Evolutionary conservation across 2,329 filamentous ascomycete genomes (phyloP).

Genomic region (Diaporthe australafricana): DNA sequence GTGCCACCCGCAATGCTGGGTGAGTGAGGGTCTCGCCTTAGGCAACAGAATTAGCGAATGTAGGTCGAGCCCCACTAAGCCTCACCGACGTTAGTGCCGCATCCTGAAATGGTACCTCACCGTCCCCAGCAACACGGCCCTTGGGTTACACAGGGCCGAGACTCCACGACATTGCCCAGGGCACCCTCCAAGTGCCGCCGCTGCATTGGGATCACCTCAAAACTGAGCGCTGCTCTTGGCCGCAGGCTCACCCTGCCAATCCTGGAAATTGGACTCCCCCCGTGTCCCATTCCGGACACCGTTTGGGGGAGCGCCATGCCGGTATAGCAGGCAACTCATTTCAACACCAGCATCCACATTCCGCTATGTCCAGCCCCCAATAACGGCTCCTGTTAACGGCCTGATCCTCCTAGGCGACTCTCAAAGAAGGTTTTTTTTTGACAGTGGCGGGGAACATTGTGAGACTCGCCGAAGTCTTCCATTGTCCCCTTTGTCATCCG

Average conservation of each 20-base stretch:
- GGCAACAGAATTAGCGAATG: slow-evolving; percentile 14
- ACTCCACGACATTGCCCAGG: slow-evolving; percentile 18
- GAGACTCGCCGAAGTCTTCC: slow-evolving; percentile 11
- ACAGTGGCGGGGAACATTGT: slow-evolving; percentile 1
- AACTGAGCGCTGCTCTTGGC: neutral
- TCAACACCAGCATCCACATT: neutral
- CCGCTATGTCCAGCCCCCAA: slow-evolving; percentile 20
- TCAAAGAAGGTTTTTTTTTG: neutral
- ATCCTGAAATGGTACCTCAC: slow-evolving; percentile 30
- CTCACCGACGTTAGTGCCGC: slow-evolving; percentile 18
- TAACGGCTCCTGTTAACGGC: slow-evolving; percentile 10
- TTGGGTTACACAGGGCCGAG: neutral
- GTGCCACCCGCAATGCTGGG: slow-evolving; percentile 1
- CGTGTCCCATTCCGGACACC: neutral
- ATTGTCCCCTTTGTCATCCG: slow-evolving; percentile 1
- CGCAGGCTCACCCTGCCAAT: slow-evolving; percentile 5
- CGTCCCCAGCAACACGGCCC: slow-evolving; percentile 7
- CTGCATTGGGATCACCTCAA: neutral
- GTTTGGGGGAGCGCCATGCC: neutral
- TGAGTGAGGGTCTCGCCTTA: slow-evolving; percentile 29
- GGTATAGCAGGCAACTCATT: slow-evolving; percentile 5
- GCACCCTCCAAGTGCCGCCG: neutral
- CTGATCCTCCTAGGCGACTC: slow-evolving; percentile 34
- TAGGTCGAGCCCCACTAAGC: slow-evolving; percentile 32
- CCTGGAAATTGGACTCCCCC: neutral